Conservation (phyloP, 305 asterid species). For the Fraxinus greggii region DNA sequence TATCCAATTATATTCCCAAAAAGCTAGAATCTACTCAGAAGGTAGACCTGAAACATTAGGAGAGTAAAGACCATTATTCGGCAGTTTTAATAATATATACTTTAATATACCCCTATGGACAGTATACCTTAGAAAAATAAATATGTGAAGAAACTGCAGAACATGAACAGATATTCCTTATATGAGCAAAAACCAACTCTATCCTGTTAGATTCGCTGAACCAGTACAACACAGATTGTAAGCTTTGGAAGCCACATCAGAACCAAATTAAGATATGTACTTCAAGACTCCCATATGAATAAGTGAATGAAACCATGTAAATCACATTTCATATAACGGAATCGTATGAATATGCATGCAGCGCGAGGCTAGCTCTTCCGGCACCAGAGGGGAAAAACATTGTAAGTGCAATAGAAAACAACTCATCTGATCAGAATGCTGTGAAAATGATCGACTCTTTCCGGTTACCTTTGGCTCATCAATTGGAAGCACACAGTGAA, state of each 20-base stretch:
- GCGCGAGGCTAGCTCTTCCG: conserved; percentile 94
- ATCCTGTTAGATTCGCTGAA: not conserved
- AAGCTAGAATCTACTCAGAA: conserved; percentile 1
- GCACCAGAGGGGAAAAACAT: conserved; percentile 83
- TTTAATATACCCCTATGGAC: not conserved
- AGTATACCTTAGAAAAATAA: not conserved
- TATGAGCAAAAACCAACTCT: not conserved
- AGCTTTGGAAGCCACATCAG: not conserved
- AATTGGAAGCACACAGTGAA: conserved; percentile 28
- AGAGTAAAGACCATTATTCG: conserved; percentile 3
- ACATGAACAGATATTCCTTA: not conserved
- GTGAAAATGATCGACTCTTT: conserved; percentile 39
- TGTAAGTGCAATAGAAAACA: conserved; percentile 44
- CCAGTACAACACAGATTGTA: not conserved
- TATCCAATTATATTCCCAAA: not conserved
- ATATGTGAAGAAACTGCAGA: not conserved
- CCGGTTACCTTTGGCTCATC: conserved; percentile 57
- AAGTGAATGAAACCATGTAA: not conserved
- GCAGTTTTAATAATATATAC: conserved; percentile 1
- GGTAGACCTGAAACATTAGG: not conserved
- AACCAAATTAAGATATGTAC: not conserved
- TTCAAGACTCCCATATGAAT: not conserved
- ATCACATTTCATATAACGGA: conserved; percentile 12
- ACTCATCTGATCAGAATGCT: conserved; percentile 43
- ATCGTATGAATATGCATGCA: conserved; percentile 40